Evolutionary conservation across 1,284 basidiomycete species (phyloP), one percentile per base, ranked within the genome.

Genomic region (Puccinia horiana): DNA sequence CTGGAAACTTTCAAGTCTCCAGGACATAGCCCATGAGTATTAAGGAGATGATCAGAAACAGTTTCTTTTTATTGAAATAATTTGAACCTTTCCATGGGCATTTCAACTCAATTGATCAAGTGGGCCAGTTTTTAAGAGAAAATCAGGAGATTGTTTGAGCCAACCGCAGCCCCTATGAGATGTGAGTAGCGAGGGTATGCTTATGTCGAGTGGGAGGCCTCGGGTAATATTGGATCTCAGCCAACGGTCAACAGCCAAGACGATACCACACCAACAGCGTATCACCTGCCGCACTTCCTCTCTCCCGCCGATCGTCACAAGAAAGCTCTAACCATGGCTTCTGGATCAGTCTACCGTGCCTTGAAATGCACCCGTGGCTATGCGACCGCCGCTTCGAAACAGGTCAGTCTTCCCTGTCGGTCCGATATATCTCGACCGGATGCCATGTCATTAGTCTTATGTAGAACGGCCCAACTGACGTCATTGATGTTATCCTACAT

Each of bases 381-480:
- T 73, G 78, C 78, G 11, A 81, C 78, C 58, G 67, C 78, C 52
- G 78, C 78, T 37, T 73, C 78, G 6, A 81, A 81, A 54, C 70
- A 73, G 52, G 70, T 73, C 47, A 73, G 69, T 73, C 78, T 32
- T 26, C 29, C 49, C 26, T 23, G 42, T 58, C 12, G 12, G 29
- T 32, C 20, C 14, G n/a, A n/a, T 14, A 42, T 37, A 23, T 58
- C 32, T 61, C n/a, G 44, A n/a, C 2, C 37, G 3, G 73, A 58
- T 54, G 14, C 49, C 20, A 73, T 26, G 16, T n/a, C 52, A 44
- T 23, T 32, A 32, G n/a, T 29, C 9, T 26, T 23, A 18, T 4
- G n/a, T n/a, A 26, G 42, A 35, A 35, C 32, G 35, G 47, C 16
- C 11, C 26, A 40, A 37, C 70, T 73, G 70, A 73, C 70, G 52